Base-by-base conservation (phyloP, 164 flowering plant species). In the Houttuynia cordata region DNA sequence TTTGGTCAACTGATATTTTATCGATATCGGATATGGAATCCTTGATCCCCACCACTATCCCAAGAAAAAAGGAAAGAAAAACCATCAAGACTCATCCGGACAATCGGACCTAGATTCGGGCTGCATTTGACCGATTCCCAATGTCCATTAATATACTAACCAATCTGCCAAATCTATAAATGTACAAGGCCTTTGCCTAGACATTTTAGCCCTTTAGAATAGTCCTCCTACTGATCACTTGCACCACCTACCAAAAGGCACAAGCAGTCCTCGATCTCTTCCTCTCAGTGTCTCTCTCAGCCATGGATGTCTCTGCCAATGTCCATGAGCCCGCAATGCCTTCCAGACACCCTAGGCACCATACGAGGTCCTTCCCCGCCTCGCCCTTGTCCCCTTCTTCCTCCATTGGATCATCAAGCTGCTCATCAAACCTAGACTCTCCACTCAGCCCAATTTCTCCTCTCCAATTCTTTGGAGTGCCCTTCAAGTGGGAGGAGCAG, bases 401-500 rank as follows among this genome's bases (percentile, higher is more conserved):
- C 23, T 57, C 59, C 45, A n/a, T 57, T 19, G 21, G 59, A 17
- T 57, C 59, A 19, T 57, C 22, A 22, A 20, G 17, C 24, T 19
- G 21, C 45, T 57, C 59, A 0, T 37, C 59, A 7, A 39, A 30
- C 19, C 58, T 39, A 12, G 59, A 57, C 23, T 57, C 59, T 0
- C 59, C 59, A 6, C 45, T 57, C 10, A 57, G 59, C 45, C 59
- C 59, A 7, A 37, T 30, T 0, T 25, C 59, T 12, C 59, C 59
- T 7, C 45, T 57, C 40, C 41, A 18, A 18, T 57, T 37, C 59
- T 57, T n/a, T 2, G 59, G 59, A 18, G 59, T 57, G 9, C 59
- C 59, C 19, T 57, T 57, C 59, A 30, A 30, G 45, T 57, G 59
- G 59, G 59, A 57, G 23, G n/a, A 37, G 45, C 41, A 57, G 45